Evolutionary conservation across 139 green algal species (phyloP).

Genomic region (Picochlorum sp.): DNA sequence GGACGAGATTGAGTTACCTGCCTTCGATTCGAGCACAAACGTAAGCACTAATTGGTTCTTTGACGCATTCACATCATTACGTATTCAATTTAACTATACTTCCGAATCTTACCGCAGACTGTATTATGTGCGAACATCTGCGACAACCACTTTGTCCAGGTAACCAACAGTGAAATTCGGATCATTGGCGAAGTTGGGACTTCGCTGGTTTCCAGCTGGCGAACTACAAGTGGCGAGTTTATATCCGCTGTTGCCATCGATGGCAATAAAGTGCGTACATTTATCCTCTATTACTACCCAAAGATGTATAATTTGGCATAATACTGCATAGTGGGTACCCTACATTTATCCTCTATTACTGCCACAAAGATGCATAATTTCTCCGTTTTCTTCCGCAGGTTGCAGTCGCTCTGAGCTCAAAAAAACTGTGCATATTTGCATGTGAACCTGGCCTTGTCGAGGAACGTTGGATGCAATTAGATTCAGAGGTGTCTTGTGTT

Average conservation of each 20-base stretch:
- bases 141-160: slow-evolving; percentile 74
- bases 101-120: slow-evolving; percentile 46
- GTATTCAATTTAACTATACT: too few species aligned
- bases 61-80: not conserved
- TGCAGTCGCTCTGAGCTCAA: not conserved
- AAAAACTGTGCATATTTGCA: not conserved
- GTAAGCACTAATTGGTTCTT: slow-evolving; percentile 1
- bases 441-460: slow-evolving; percentile 33
- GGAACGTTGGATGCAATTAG: slow-evolving; percentile 50
- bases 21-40: too few species aligned
- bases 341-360: too few species aligned
- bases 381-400: not conserved
- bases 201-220: too few species aligned
- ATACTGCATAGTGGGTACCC: too few species aligned
- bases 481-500: slow-evolving; percentile 1
- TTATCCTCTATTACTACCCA: too few species aligned
- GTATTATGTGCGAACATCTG: slow-evolving; percentile 73
- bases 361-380: too few species aligned
- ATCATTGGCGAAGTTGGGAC: too few species aligned
- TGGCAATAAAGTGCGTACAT: too few species aligned
- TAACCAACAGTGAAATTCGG: slow-evolving; percentile 39
- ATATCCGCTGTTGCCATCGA: too few species aligned
- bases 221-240: too few species aligned
- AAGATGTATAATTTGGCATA: too few species aligned
- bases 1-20: slow-evolving; percentile 62